Evolutionary conservation across 1,284 basidiomycete species (phyloP).

Genomic region (Puccinia hordei): DNA sequence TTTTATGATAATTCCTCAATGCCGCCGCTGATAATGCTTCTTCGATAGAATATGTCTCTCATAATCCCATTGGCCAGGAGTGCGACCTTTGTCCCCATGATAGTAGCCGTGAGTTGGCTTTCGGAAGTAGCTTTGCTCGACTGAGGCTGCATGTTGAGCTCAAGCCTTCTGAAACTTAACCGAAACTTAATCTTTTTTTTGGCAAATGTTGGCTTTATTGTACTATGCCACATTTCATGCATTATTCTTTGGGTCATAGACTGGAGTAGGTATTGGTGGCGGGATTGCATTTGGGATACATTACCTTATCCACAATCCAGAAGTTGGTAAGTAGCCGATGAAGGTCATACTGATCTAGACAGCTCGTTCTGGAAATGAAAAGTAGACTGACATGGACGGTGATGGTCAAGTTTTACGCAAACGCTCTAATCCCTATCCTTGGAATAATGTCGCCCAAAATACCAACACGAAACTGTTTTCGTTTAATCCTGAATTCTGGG

Average conservation of each 20-base stretch:
- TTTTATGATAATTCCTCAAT: neutral
- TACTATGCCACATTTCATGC: neutral
- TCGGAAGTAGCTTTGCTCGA: conserved; percentile 16
- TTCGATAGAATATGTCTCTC: conserved; percentile 13
- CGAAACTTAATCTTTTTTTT: neutral
- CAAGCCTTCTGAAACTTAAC: conserved; percentile 27
- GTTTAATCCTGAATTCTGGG: conserved; percentile 56
- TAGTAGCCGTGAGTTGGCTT: conserved; percentile 52
- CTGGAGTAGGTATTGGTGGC: conserved; percentile 55
- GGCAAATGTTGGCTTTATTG: neutral
- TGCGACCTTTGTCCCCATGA: conserved; percentile 55
- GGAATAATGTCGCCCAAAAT: conserved; percentile 56
- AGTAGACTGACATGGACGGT: neutral
- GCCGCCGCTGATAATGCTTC: neutral
- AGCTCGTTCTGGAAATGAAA: neutral
- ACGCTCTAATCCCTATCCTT: conserved; percentile 54
- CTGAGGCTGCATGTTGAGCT: neutral
- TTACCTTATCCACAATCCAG: conserved; percentile 54
- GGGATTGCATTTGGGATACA: conserved; percentile 55
- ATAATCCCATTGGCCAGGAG: conserved; percentile 53
- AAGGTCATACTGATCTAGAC: neutral
- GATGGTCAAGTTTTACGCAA: conserved; percentile 52
- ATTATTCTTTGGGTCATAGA: conserved; percentile 47
- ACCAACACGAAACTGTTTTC: conserved; percentile 57
- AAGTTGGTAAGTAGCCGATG: conserved; percentile 27